Percentiles rank a stretch among this genome's conserved stretches.
Evolutionary conservation across 306 rosid genomes (phyloP).

Genomic region (Quercus cerris): DNA sequence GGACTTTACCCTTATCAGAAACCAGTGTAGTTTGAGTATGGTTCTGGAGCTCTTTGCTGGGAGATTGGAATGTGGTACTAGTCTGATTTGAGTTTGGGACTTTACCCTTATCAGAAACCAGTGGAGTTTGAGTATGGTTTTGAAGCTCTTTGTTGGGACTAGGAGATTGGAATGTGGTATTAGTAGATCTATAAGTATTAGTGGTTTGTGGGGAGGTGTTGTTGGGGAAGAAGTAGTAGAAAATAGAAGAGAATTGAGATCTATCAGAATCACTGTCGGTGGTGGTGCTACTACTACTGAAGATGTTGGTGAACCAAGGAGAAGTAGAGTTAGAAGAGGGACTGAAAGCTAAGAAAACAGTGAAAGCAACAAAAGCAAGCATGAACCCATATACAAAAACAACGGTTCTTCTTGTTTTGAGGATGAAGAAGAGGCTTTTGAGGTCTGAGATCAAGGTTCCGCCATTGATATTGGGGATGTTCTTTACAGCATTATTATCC

Average conservation of each 20-base stretch:
- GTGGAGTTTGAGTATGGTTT: conserved; percentile 22
- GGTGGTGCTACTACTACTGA: conserved; percentile 19
- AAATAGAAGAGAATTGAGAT: conserved; percentile 48
- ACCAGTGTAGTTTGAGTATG: conserved; percentile 16
- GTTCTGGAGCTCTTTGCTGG: conserved; percentile 17
- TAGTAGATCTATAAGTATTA: conserved; percentile 53
- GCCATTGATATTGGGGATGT: conserved; percentile 36
- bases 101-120: conserved; percentile 12
- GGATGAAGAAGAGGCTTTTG: conserved; percentile 46
- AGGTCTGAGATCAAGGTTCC: conserved; percentile 49
- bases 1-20: conserved; percentile 7
- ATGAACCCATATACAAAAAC: conserved; percentile 63
- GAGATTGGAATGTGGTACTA: conserved; percentile 1
- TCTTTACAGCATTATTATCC: conserved; percentile 81
- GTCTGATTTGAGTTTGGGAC: conserved; percentile 36
- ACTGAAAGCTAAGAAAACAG: conserved; percentile 63
- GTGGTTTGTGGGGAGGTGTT: conserved; percentile 11
- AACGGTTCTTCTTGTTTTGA: conserved; percentile 57
- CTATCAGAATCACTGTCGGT: conserved; percentile 15
- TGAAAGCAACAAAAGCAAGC: conserved; percentile 61
- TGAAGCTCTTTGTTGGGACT: conserved; percentile 8
- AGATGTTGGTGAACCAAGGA: conserved; percentile 62
- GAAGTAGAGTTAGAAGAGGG: conserved; percentile 56
- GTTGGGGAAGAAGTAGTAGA: conserved; percentile 54
- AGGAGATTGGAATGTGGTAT: conserved; percentile 32